Percentiles rank a stretch among this genome's conserved stretches.
These are phyloP conservation scores for Pugionium cornutum DNA, from an alignment of 345 rosid species.

Conservation along the genomic window DNA sequence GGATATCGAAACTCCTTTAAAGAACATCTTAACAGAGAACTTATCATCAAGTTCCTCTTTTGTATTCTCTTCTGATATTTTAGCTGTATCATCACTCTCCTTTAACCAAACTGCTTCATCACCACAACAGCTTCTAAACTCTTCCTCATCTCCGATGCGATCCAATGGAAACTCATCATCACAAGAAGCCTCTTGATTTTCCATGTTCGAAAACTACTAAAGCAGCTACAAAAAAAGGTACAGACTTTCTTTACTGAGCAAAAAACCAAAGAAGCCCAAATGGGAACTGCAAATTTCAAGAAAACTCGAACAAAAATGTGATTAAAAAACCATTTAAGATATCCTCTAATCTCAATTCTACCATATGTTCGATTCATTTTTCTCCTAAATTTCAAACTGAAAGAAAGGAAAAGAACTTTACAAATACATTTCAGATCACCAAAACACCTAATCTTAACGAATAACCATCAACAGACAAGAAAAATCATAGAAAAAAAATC, in stretches of 20 bases:
- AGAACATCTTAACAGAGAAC: conserved; percentile 80
- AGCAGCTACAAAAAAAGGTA: conserved; percentile 30
- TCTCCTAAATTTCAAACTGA: conserved; percentile 24
- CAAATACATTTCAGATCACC: neutral
- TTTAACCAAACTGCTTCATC: conserved; percentile 86
- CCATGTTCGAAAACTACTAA: conserved; percentile 47
- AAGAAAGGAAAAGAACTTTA: conserved; percentile 19
- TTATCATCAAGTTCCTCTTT: conserved; percentile 54
- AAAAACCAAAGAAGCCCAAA: conserved; percentile 24
- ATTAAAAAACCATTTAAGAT: conserved; percentile 21
- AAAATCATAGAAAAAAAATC: conserved; percentile 32
- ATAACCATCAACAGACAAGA: conserved; percentile 42
- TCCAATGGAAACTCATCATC: conserved; percentile 41
- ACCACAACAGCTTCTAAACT: conserved; percentile 88
- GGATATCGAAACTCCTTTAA: conserved; percentile 74
- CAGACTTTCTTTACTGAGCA: conserved; percentile 34
- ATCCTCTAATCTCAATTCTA: conserved; percentile 17
- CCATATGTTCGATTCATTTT: neutral
- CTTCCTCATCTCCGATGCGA: conserved; percentile 75
- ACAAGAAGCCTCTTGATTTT: conserved; percentile 41
- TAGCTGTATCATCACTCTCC: conserved; percentile 58
- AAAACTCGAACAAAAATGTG: neutral
- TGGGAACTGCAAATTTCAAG: conserved; percentile 34
- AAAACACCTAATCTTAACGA: conserved; percentile 35
- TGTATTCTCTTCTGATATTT: conserved; percentile 45